Evolutionary conservation across 768 basidiomycete genomes (phyloP).

Genomic region (Boletales sp.): DNA sequence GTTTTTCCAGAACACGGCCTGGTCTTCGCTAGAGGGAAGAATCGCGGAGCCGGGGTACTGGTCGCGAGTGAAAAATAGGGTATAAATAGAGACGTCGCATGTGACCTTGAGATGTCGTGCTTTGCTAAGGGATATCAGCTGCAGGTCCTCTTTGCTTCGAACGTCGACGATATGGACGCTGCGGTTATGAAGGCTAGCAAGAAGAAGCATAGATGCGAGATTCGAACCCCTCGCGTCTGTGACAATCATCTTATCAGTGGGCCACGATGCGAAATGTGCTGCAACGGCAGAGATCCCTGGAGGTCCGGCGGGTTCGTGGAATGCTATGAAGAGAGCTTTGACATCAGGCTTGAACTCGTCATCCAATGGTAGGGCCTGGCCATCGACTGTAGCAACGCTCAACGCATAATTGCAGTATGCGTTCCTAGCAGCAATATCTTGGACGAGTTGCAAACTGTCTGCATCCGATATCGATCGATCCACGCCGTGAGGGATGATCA

Average conservation of each 20-base stretch:
- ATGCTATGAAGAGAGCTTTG: conserved; percentile 85
- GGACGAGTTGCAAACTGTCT: conserved; percentile 63
- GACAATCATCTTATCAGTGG: conserved; percentile 85
- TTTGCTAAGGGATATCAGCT: conserved; percentile 92
- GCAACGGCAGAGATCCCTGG: conserved; percentile 74
- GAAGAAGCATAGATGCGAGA: conserved; percentile 86
- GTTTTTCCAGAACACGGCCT: conserved; percentile 82
- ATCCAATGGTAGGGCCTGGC: conserved; percentile 59
- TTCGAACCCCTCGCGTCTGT: conserved; percentile 91
- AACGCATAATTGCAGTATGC: conserved; percentile 90
- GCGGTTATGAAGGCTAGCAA: conserved; percentile 90
- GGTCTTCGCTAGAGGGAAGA: conserved; percentile 74
- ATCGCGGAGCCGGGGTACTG: conserved; percentile 62
- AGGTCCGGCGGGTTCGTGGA: conserved; percentile 45
- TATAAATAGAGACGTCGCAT: conserved; percentile 91
- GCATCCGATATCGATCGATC: conserved; percentile 63
- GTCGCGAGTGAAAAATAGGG: conserved; percentile 81
- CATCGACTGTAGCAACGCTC: conserved; percentile 67
- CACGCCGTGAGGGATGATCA: conserved; percentile 72
- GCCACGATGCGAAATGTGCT: conserved; percentile 87
- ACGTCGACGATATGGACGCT: conserved; percentile 91
- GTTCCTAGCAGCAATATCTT: conserved; percentile 53
- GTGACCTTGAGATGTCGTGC: conserved; percentile 91
- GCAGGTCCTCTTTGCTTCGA: conserved; percentile 78
- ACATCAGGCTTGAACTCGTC: conserved; percentile 78